Percentiles rank a stretch among this genome's conserved stretches.
Evolutionary conservation across 345 rosid genomes (phyloP).

Genomic region (Lepidium didymum): DNA sequence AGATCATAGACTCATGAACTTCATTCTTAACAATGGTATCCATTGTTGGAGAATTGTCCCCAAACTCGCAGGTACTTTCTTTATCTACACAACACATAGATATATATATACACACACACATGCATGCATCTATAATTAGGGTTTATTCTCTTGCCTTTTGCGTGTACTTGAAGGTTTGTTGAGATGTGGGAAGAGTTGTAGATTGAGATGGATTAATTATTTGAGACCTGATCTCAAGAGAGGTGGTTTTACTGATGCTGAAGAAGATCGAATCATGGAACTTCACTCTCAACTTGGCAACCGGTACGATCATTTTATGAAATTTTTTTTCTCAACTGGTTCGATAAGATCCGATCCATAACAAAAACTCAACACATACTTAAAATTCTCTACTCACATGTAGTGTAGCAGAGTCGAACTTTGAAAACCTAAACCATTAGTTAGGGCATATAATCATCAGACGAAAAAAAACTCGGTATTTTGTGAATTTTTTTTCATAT

Average conservation of each 20-base stretch:
- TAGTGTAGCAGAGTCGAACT: too few relatives aligned
- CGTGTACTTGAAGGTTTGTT: slow-evolving; percentile 47
- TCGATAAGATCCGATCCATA: too few relatives aligned
- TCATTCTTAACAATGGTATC: slow-evolving; percentile 84
- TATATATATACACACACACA: background rate
- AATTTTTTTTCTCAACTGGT: background rate
- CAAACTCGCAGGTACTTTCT: slow-evolving; percentile 70
- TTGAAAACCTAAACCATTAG: too few relatives aligned
- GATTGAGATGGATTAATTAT: slow-evolving; percentile 93
- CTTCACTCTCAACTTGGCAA: slow-evolving; percentile 84
- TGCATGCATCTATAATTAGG: background rate
- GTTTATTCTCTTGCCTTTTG: background rate
- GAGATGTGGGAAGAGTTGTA: slow-evolving; percentile 91
- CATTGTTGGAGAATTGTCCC: slow-evolving; percentile 96
- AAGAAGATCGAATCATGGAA: slow-evolving; percentile 73
- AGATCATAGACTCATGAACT: slow-evolving; percentile 82
- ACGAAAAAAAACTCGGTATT: too few relatives aligned
- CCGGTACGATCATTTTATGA: slow-evolving; percentile 33
- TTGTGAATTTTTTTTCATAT: too few relatives aligned
- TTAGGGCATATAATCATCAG: too few relatives aligned
- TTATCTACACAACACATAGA: background rate
- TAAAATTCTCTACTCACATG: too few relatives aligned
- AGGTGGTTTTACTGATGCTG: slow-evolving; percentile 71
- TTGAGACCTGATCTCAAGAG: slow-evolving; percentile 86
- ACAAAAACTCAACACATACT: too few relatives aligned